Conservation (phyloP, 352 stramenopile species). For the Phytopythium kandeliae region DNA sequence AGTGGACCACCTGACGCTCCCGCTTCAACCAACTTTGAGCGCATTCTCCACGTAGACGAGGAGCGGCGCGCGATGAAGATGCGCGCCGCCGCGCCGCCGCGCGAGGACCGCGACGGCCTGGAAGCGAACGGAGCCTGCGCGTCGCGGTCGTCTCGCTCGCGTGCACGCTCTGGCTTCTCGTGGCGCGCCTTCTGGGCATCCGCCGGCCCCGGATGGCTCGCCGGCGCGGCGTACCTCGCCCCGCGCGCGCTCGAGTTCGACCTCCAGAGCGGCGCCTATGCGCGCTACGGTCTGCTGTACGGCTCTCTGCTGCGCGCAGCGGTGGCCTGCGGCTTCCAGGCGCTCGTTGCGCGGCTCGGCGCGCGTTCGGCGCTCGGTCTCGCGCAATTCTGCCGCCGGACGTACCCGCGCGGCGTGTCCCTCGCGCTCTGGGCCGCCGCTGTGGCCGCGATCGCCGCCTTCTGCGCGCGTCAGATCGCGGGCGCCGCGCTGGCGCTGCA, state of each 20-base stretch:
- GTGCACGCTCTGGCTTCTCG: no score
- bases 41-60: no score
- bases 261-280: constrained; percentile 85
- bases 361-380: constrained; percentile 81
- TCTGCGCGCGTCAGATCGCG: constrained; percentile 79
- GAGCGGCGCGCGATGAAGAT: no score
- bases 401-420: constrained; percentile 53
- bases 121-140: no score
- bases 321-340: constrained; percentile 83
- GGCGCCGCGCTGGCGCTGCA: constrained; percentile 79
- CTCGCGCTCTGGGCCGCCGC: constrained; percentile 82
- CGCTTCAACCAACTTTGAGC: no score
- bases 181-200: constrained; percentile 53
- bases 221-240: constrained; percentile 89
- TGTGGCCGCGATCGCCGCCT: constrained; percentile 85
- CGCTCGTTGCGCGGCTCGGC: constrained; percentile 83
- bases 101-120: no score
- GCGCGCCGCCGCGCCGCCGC: no score
- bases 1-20: no score
- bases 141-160: no score
- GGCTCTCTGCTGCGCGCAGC: constrained; percentile 81
- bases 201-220: constrained; percentile 53
- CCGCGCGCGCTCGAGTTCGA: constrained; percentile 91
- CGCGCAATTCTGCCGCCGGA: constrained; percentile 57
- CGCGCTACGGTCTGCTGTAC: constrained; percentile 82